Evolutionary conservation across 2,329 filamentous ascomycete species (phyloP).

Genomic region (Pseudogymnoascus sp.): DNA sequence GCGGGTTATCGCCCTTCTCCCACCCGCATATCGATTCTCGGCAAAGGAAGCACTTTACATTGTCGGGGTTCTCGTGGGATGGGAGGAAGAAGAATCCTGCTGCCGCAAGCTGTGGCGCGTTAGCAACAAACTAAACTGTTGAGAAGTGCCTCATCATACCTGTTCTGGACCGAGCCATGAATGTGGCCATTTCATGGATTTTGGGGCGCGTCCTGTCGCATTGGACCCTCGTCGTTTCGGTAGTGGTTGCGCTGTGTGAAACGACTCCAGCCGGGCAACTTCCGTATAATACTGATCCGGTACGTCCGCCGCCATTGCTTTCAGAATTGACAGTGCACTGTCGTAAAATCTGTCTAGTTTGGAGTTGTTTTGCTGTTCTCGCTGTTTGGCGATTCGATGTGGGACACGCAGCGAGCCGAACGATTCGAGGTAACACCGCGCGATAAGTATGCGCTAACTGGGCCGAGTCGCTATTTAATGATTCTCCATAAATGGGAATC

Average conservation of each 20-base stretch:
- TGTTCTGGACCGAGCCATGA: conserved; percentile 57
- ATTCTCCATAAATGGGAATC: neutral
- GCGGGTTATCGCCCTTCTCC: conserved; percentile 79
- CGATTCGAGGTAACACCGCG: neutral
- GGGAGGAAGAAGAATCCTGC: conserved; percentile 91
- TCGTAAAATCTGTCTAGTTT: neutral
- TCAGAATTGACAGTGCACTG: neutral
- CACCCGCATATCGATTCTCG: conserved; percentile 80
- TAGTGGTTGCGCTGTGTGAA: conserved; percentile 57
- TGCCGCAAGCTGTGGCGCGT: conserved; percentile 62
- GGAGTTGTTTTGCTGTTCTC: neutral
- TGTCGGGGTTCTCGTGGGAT: conserved; percentile 68
- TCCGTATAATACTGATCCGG: conserved; percentile 54
- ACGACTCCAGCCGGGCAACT: conserved; percentile 74
- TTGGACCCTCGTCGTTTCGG: conserved; percentile 66
- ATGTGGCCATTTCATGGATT: conserved; percentile 72
- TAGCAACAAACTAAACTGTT: conserved; percentile 13
- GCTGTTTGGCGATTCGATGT: conserved; percentile 3
- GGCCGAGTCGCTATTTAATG: neutral
- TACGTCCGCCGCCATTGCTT: conserved; percentile 25
- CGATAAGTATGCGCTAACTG: neutral
- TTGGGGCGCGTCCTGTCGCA: conserved; percentile 51
- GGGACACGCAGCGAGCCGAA: neutral
- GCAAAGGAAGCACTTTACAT: conserved; percentile 85
- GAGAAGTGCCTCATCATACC: conserved; percentile 37